These are phyloP conservation scores for Aureobasidium sp. DNA, from an alignment of 2,329 filamentous ascomycete species.

Conservation along the genomic window DNA sequence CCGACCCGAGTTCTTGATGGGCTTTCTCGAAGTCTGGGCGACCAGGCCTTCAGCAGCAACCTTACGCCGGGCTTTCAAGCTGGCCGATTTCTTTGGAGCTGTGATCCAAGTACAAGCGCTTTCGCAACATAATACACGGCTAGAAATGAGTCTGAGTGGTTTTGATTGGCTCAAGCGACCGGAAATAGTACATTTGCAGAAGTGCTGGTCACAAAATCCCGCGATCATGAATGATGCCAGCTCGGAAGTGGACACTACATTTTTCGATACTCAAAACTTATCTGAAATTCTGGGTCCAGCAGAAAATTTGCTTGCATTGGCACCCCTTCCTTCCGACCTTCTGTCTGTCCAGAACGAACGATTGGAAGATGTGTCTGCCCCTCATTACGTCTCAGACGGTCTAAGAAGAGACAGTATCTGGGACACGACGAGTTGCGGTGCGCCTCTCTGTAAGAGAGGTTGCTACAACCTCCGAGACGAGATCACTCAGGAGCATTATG, in stretches of 20 bases:
- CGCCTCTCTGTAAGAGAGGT: conserved; percentile 12
- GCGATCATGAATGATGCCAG: not conserved
- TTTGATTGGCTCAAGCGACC: conserved; percentile 19
- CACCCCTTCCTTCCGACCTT: conserved; percentile 12
- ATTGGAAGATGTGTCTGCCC: not conserved
- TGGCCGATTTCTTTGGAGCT: conserved; percentile 19
- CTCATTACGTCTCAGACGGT: conserved; percentile 13
- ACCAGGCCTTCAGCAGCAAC: conserved; percentile 15
- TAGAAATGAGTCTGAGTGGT: conserved; percentile 18
- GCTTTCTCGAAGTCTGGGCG: conserved; percentile 18
- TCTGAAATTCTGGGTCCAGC: conserved; percentile 15
- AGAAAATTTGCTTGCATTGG: conserved; percentile 7
- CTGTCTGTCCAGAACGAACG: not conserved
- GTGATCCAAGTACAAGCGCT: conserved; percentile 8
- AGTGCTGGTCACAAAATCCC: conserved; percentile 15
- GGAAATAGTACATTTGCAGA: conserved; percentile 17
- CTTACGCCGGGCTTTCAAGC: conserved; percentile 18
- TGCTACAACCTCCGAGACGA: conserved; percentile 17
- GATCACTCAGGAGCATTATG: conserved; percentile 15
- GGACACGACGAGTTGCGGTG: conserved; percentile 15
- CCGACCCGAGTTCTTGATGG: conserved; percentile 17
- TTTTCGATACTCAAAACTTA: conserved; percentile 12
- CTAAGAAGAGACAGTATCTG: conserved; percentile 14
- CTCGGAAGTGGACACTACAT: not conserved
- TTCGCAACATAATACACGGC: conserved; percentile 10